Evolutionary conservation across 2,329 filamentous ascomycete genomes (phyloP).

Genomic region (Harringtonia lauricola): DNA sequence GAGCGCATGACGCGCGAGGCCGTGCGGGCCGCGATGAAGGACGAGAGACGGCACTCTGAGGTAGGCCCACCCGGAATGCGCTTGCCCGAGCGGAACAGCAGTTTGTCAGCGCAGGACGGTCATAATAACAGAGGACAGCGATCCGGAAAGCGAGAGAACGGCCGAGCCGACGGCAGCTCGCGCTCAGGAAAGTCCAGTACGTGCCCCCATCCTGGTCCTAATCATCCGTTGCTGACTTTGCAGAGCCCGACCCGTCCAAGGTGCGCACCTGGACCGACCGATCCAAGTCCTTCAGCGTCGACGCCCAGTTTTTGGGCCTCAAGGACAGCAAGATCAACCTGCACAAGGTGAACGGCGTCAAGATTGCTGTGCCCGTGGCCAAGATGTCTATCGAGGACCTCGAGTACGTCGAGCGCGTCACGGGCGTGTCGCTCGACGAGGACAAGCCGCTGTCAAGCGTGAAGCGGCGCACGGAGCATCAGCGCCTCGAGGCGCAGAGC

Average conservation of each 20-base stretch:
- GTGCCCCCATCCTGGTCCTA: constrained; percentile 5
- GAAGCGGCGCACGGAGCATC: constrained; percentile 29
- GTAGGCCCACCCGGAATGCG: no score
- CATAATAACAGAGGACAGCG: constrained; percentile 41
- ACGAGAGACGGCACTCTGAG: constrained; percentile 50
- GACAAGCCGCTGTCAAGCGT: constrained; percentile 89
- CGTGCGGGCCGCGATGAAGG: constrained; percentile 46
- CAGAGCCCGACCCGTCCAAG: constrained; percentile 74
- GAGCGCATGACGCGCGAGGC: constrained; percentile 74
- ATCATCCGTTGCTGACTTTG: neutral
- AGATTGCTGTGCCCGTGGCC: constrained; percentile 87
- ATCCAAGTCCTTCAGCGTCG: constrained; percentile 91
- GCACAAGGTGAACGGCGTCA: constrained; percentile 95
- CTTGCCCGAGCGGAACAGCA: constrained; percentile 68
- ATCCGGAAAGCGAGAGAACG: constrained; percentile 44
- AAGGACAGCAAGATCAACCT: constrained; percentile 95
- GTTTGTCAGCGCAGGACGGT: constrained; percentile 56
- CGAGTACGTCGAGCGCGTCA: constrained; percentile 82
- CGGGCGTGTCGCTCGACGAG: constrained; percentile 85
- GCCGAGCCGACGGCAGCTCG: constrained; percentile 42
- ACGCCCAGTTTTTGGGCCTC: constrained; percentile 89
- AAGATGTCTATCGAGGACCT: constrained; percentile 96
- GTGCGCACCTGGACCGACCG: constrained; percentile 91
- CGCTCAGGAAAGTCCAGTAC: constrained; percentile 39
- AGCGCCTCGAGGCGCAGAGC: constrained; percentile 17